Percentiles rank a stretch among this genome's conserved stretches.
Conservation (phyloP, 345 rosid species). For the Punica granatum region DNA sequence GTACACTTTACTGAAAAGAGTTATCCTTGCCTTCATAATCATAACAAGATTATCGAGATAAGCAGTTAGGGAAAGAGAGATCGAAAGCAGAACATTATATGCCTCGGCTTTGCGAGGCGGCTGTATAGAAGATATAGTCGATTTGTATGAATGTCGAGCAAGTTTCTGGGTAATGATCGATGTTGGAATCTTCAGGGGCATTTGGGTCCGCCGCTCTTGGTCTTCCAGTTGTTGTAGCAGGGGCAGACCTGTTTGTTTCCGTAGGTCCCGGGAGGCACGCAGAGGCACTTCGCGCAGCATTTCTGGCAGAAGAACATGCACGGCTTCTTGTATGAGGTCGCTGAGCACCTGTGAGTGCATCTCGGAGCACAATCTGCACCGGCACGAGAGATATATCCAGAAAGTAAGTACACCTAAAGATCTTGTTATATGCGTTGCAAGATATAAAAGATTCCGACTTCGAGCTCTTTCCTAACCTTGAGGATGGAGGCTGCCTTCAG, state of each 20-base stretch:
- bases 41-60: not conserved
- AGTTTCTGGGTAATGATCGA: not conserved
- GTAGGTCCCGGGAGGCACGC: conserved; percentile 71
- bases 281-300: conserved; percentile 58
- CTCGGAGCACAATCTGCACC: conserved; percentile 19
- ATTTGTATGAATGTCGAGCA: not conserved
- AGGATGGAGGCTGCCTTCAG: conserved; percentile 28
- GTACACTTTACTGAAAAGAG: not conserved
- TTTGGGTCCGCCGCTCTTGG: conserved; percentile 61
- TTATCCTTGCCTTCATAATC: not conserved
- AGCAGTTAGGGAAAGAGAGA: not conserved
- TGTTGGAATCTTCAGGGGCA: conserved; percentile 37
- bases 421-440: not conserved
- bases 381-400: not conserved
- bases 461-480: conserved; percentile 16
- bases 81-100: not conserved
- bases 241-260: conserved; percentile 66
- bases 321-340: conserved; percentile 39
- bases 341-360: conserved; percentile 34
- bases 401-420: not conserved
- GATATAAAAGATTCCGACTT: not conserved
- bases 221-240: conserved; percentile 71
- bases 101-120: not conserved
- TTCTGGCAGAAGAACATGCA: conserved; percentile 63
- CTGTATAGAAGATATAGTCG: not conserved